These are phyloP conservation scores for Lodderomyces beijingensis DNA, from an alignment of 1,139 yeast genomes.

Conservation along the genomic window DNA sequence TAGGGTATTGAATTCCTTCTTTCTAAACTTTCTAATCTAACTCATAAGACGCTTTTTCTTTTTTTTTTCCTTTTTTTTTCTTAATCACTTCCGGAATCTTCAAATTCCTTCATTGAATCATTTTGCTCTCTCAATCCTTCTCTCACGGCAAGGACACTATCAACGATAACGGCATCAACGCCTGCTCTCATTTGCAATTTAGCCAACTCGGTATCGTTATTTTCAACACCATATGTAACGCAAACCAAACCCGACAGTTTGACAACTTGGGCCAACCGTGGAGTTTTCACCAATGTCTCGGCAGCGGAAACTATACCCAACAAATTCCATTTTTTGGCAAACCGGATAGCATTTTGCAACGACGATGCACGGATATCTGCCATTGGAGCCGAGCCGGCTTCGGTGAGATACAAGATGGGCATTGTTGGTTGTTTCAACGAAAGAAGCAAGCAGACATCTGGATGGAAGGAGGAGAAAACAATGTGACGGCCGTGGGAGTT, in stretches of 20 bases:
- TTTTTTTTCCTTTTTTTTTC: neutral
- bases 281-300: constrained; percentile 76
- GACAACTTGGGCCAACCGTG: constrained; percentile 82
- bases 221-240: constrained; percentile 83
- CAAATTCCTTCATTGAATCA: constrained; percentile 15
- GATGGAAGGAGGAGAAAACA: constrained; percentile 90
- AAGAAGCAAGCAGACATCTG: constrained; percentile 81
- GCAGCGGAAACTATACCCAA: constrained; percentile 93
- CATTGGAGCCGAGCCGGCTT: constrained; percentile 77
- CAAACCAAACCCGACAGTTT: constrained; percentile 90
- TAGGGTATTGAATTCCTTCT: too few species aligned
- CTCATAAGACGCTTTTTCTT: neutral
- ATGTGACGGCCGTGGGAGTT: constrained; percentile 77
- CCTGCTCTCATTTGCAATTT: constrained; percentile 88
- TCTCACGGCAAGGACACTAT: constrained; percentile 88
- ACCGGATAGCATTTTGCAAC: constrained; percentile 85
- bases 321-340: constrained; percentile 87
- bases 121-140: constrained; percentile 59
- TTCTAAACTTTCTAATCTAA: neutral
- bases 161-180: constrained; percentile 96
- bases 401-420: constrained; percentile 85
- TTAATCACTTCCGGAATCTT: constrained; percentile 10
- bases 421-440: constrained; percentile 91
- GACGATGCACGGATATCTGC: constrained; percentile 88
- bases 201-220: constrained; percentile 83